Evolutionary conservation across 108 stramenopile species (phyloP).

Genomic region (Thalassiosira profunda): DNA sequence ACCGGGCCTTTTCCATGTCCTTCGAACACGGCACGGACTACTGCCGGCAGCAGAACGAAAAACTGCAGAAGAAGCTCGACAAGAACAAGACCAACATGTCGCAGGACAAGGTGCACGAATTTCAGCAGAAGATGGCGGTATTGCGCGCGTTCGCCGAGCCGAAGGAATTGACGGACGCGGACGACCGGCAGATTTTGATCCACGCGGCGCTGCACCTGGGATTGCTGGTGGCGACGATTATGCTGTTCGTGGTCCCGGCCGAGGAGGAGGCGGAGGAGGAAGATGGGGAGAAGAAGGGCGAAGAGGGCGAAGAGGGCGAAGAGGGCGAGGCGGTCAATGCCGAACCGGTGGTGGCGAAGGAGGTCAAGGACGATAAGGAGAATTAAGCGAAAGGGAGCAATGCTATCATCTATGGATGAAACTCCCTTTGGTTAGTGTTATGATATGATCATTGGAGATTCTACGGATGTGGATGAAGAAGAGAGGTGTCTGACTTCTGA

Average conservation of each 20-base stretch:
- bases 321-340: conserved; percentile 19
- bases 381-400: too few relatives aligned
- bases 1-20: conserved; percentile 44
- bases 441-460: too few relatives aligned
- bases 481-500: too few relatives aligned
- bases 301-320: too few relatives aligned
- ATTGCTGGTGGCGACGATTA: conserved; percentile 29
- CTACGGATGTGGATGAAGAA: too few relatives aligned
- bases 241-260: conserved; percentile 32
- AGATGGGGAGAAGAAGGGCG: too few relatives aligned
- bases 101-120: conserved; percentile 24
- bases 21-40: conserved; percentile 37
- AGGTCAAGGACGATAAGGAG: conserved; percentile 33
- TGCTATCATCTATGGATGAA: too few relatives aligned
- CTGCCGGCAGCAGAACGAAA: conserved; percentile 8
- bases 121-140: conserved; percentile 44
- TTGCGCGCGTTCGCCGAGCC: conserved; percentile 38
- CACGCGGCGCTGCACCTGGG: conserved; percentile 38
- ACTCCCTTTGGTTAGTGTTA: too few relatives aligned
- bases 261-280: conserved; percentile 16
- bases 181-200: conserved; percentile 27
- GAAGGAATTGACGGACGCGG: conserved; percentile 28
- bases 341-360: conserved; percentile 26
- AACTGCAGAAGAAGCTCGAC: conserved; percentile 28
- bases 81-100: conserved; percentile 10